Evolutionary conservation across 164 flowering plant species (phyloP).

Genomic region (Vitis amurensis): DNA sequence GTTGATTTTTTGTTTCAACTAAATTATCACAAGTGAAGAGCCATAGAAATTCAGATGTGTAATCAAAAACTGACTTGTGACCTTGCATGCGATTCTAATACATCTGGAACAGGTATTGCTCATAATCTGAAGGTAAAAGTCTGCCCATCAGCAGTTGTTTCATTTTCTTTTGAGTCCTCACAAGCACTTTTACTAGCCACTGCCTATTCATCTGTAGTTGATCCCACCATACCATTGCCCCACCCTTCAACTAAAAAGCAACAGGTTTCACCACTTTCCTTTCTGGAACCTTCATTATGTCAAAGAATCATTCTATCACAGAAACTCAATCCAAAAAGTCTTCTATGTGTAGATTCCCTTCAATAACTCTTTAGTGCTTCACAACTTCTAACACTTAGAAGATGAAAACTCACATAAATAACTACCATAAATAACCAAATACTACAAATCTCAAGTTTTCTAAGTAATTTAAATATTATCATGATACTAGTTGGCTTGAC

Average conservation of each 20-base stretch:
- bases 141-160: neutral
- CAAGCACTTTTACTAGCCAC: neutral
- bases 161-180: neutral
- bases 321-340: conserved; percentile 2
- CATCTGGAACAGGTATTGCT: neutral
- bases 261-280: neutral
- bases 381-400: too few species aligned
- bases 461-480: too few species aligned
- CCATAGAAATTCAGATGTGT: neutral
- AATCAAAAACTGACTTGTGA: neutral
- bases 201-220: neutral
- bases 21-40: neutral
- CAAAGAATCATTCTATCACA: conserved; percentile 3
- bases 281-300: conserved; percentile 1
- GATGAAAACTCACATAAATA: too few species aligned
- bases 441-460: too few species aligned
- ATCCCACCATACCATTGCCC: conserved; percentile 10
- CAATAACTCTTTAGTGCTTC: too few species aligned
- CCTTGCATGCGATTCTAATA: conserved; percentile 3
- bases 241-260: conserved; percentile 4
- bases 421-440: too few species aligned
- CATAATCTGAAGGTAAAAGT: conserved; percentile 12
- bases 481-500: too few species aligned
- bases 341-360: neutral
- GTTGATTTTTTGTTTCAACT: neutral